Evolutionary conservation across 1,284 basidiomycete genomes (phyloP).

Genomic region (Rhodofomes roseus): DNA sequence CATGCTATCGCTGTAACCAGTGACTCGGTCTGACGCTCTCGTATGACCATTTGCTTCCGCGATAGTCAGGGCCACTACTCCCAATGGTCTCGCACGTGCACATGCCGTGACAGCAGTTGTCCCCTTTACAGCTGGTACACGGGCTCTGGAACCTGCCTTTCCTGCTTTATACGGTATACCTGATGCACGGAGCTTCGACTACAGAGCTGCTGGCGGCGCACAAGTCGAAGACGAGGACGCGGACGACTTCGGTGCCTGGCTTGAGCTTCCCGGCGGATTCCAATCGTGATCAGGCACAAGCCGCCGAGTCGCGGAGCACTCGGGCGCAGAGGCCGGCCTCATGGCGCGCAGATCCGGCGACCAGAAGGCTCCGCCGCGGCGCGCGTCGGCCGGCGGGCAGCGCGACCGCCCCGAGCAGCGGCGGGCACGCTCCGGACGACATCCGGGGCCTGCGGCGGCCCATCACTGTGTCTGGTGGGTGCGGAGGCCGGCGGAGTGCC

Average conservation of each 20-base stretch:
- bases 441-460: background rate
- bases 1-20: too few relatives aligned
- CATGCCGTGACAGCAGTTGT: too few relatives aligned
- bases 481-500: background rate
- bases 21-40: too few relatives aligned
- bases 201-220: too few relatives aligned
- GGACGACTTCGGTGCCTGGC: background rate
- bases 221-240: too few relatives aligned
- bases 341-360: background rate
- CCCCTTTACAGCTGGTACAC: too few relatives aligned
- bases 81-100: too few relatives aligned
- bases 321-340: background rate
- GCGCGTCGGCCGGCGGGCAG: background rate
- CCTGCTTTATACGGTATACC: too few relatives aligned
- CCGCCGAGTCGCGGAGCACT: background rate
- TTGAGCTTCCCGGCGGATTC: background rate
- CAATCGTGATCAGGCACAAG: background rate
- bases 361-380: background rate
- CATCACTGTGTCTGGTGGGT: background rate
- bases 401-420: background rate
- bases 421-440: background rate
- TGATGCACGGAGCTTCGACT: too few relatives aligned
- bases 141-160: too few relatives aligned
- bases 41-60: too few relatives aligned
- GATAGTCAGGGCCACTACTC: too few relatives aligned